phyloP scores from a whole-genome alignment of 306 rosid genomes.

The Cicer judaicum region DNA sequence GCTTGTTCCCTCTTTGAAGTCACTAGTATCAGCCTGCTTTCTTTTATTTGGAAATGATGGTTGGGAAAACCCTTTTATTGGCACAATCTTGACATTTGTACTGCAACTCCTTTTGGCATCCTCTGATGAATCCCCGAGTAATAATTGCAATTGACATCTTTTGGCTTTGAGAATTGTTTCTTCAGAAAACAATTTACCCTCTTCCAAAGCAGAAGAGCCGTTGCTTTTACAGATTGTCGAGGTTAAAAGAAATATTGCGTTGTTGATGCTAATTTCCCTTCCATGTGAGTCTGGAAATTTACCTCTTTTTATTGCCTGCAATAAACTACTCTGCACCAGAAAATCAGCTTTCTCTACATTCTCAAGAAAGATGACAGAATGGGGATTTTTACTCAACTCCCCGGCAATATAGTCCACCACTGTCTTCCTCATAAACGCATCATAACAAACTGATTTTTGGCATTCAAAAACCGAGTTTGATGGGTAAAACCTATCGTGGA shows the following conservation, averaged over 20 bases:
- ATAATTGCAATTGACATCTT: constrained; percentile 71
- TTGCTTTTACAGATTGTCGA: constrained; percentile 48
- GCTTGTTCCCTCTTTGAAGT: constrained; percentile 41
- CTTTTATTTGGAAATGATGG: constrained; percentile 57
- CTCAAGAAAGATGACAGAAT: constrained; percentile 70
- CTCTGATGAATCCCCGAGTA: constrained; percentile 45
- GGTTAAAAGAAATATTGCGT: constrained; percentile 60
- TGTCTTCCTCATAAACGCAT: constrained; percentile 67
- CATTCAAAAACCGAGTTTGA: constrained; percentile 57
- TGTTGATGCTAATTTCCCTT: constrained; percentile 67
- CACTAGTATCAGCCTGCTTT: constrained; percentile 53
- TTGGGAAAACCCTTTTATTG: constrained; percentile 46
- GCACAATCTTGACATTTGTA: constrained; percentile 59
- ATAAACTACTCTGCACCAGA: constrained; percentile 69
- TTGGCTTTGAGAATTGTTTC: constrained; percentile 71
- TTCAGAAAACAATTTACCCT: constrained; percentile 60
- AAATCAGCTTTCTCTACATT: constrained; percentile 79
- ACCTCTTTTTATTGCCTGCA: constrained; percentile 70
- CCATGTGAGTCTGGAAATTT: constrained; percentile 81
- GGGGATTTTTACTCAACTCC: constrained; percentile 75
- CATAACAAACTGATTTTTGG: constrained; percentile 53
- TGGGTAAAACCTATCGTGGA: constrained; percentile 48
- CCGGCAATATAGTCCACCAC: constrained; percentile 71
- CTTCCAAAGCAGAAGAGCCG: constrained; percentile 37
- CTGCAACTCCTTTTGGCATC: constrained; percentile 45